phyloP scores from a whole-genome alignment of 495 filamentous ascomycete species.

The Pyrenula aspistea region DNA sequence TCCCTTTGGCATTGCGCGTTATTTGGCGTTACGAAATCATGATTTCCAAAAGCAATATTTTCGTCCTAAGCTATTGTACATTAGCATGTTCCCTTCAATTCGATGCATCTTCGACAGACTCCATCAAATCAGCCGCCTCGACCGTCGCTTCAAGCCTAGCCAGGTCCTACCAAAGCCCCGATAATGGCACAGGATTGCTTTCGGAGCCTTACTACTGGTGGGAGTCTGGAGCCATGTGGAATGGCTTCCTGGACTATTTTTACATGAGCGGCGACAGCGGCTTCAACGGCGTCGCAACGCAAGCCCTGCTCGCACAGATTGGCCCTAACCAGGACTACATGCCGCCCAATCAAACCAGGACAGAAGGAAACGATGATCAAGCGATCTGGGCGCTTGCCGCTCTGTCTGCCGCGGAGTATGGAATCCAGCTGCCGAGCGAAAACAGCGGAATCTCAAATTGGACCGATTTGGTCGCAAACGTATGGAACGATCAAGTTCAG shows the following conservation, averaged over 20 bases:
- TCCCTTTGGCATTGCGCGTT: not conserved
- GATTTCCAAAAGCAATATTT: too few relatives aligned
- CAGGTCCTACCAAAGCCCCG: not conserved
- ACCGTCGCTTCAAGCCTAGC: not conserved
- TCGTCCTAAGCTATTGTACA: too few relatives aligned
- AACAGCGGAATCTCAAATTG: not conserved
- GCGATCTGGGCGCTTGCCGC: not conserved
- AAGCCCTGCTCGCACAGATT: not conserved
- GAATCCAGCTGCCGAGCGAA: not conserved
- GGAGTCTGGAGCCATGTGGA: not conserved
- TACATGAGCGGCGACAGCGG: not conserved
- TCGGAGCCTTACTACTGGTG: not conserved
- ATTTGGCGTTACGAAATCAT: too few relatives aligned
- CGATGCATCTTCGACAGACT: not conserved
- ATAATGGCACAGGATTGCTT: not conserved
- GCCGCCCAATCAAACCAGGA: not conserved
- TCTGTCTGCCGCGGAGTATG: not conserved
- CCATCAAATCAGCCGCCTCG: not conserved
- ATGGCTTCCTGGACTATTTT: not conserved
- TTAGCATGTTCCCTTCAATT: not conserved
- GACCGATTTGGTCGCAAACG: not conserved
- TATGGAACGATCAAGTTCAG: constrained; percentile 44
- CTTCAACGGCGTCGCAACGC: not conserved
- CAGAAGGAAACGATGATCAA: not conserved
- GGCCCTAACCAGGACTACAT: not conserved